phyloP scores from a whole-genome alignment of 2,329 filamentous ascomycete genomes.

The Alternaria incomplexa region DNA sequence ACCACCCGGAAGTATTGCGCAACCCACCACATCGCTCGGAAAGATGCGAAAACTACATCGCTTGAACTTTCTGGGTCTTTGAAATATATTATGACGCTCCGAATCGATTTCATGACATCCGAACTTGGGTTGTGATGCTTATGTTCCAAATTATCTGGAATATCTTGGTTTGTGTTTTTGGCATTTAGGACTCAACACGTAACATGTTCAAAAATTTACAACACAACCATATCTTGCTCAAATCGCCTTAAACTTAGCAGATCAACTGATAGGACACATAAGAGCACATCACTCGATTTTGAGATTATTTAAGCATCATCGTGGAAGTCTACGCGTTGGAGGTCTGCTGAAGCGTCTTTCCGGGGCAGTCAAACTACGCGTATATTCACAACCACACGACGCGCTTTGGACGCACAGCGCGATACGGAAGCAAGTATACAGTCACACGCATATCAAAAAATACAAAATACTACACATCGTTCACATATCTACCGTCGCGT shows the following conservation, averaged over 20 bases:
- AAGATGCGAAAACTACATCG: rapidly evolving
- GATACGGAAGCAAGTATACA: rapidly evolving
- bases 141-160: too few relatives aligned
- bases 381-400: background rate
- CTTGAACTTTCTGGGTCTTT: rapidly evolving
- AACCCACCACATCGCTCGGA: background rate
- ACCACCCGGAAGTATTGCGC: background rate
- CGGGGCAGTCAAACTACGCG: background rate
- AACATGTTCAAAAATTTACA: background rate
- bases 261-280: rapidly evolving
- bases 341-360: background rate
- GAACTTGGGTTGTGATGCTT: background rate
- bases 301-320: background rate
- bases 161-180: too few relatives aligned
- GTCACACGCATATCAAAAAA: too few relatives aligned
- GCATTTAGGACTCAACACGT: background rate
- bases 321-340: background rate
- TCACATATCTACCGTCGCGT: background rate
- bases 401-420: background rate
- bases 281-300: rapidly evolving
- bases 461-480: too few relatives aligned
- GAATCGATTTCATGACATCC: rapidly evolving
- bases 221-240: background rate
- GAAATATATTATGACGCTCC: rapidly evolving
- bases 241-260: rapidly evolving